Percentiles rank a stretch among this genome's conserved stretches.
These are phyloP conservation scores for Fusarium zealandicum DNA, from an alignment of 2,329 filamentous ascomycete genomes.

Conservation along the genomic window DNA sequence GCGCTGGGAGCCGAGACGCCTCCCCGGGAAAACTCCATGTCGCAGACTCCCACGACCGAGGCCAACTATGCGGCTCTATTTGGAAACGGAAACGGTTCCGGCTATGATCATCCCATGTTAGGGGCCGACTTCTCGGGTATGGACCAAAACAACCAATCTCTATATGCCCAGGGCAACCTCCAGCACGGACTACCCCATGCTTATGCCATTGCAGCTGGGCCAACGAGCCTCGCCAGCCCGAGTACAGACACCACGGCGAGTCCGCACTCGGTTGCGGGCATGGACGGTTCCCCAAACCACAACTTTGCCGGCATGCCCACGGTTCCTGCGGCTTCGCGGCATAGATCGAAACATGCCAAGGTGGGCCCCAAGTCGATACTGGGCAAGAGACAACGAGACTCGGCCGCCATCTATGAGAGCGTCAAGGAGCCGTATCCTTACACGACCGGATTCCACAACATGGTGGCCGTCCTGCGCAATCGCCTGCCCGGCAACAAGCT, in stretches of 20 bases:
- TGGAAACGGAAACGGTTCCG: slow-evolving; percentile 57
- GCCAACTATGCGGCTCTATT: slow-evolving; percentile 57
- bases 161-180: slow-evolving; percentile 64
- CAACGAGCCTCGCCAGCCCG: slow-evolving; percentile 68
- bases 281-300: slow-evolving; percentile 61
- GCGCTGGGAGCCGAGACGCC: slow-evolving; percentile 77
- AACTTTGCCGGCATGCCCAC: slow-evolving; percentile 42
- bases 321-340: slow-evolving; percentile 43
- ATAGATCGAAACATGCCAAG: slow-evolving; percentile 55
- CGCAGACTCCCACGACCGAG: slow-evolving; percentile 48
- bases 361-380: slow-evolving; percentile 57
- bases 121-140: slow-evolving; percentile 62
- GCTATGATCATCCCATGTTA: slow-evolving; percentile 59
- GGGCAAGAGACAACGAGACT: slow-evolving; percentile 71
- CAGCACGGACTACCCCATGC: slow-evolving; percentile 70
- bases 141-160: slow-evolving; percentile 55
- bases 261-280: slow-evolving; percentile 61
- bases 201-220: slow-evolving; percentile 69
- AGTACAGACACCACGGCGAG: slow-evolving; percentile 70
- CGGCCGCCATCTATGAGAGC: slow-evolving; percentile 85
- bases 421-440: slow-evolving; percentile 94
- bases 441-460: slow-evolving; percentile 85
- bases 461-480: slow-evolving; percentile 80
- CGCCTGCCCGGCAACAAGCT: slow-evolving; percentile 81
- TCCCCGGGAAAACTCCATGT: slow-evolving; percentile 68